Conservation (phyloP, 129 eudicot genomes). For the Scalesia atractyloides region DNA sequence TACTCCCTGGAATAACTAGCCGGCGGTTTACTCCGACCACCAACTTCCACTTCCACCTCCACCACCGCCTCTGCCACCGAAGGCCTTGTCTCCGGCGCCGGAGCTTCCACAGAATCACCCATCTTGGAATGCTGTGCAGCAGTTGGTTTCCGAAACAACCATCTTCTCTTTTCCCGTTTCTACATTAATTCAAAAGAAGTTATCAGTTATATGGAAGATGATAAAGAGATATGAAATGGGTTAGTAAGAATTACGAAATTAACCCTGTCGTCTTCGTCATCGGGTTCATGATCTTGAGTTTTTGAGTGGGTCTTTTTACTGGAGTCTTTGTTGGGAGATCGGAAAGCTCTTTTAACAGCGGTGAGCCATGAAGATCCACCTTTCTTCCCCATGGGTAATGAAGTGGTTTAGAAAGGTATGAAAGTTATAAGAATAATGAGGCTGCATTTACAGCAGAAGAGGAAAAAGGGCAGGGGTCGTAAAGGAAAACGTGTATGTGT, state of each 20-base stretch:
- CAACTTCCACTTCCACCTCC: conserved; percentile 57
- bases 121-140: conserved; percentile 13
- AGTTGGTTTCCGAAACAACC: conserved; percentile 61
- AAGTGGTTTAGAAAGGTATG: conserved; percentile 16
- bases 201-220: neutral
- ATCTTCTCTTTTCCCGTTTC: conserved; percentile 63
- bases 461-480: too few relatives aligned
- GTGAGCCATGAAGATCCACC: conserved; percentile 74
- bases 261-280: conserved; percentile 63
- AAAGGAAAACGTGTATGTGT: too few relatives aligned
- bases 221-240: neutral
- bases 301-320: conserved; percentile 27
- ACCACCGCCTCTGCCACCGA: conserved; percentile 60
- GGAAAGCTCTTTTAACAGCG: conserved; percentile 75
- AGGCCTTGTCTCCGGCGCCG: conserved; percentile 40
- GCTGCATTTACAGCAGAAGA: conserved; percentile 42
- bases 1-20: conserved; percentile 37
- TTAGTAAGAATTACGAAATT: too few relatives aligned
- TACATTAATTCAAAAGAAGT: conserved; percentile 12
- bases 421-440: neutral
- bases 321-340: conserved; percentile 63
- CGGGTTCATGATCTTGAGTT: conserved; percentile 30
- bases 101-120: conserved; percentile 18
- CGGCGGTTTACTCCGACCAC: conserved; percentile 41
- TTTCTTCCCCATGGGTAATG: conserved; percentile 54